Conservation (phyloP, 257 asterid species). For the Nemophila menziesii region DNA sequence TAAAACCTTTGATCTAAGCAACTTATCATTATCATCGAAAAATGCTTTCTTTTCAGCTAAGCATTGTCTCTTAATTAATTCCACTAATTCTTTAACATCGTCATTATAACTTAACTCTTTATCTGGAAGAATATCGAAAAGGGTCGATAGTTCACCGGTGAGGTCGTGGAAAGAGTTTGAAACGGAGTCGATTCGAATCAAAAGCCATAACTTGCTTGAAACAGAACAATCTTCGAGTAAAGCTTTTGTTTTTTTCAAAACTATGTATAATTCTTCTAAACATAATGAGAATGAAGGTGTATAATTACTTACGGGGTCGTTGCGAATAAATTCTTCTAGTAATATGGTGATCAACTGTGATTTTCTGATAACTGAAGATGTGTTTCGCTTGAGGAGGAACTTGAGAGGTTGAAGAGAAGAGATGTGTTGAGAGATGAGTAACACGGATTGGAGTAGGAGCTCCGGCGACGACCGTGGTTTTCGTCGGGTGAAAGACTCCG, state of each 20-base stretch:
- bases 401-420: slow-evolving; percentile 36
- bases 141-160: slow-evolving; percentile 51
- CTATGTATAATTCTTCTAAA: slow-evolving; percentile 66
- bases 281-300: slow-evolving; percentile 67
- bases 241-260: slow-evolving; percentile 48
- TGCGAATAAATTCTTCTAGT: slow-evolving; percentile 50
- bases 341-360: slow-evolving; percentile 45
- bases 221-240: slow-evolving; percentile 44
- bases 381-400: slow-evolving; percentile 31
- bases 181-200: slow-evolving; percentile 43
- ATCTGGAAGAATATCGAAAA: slow-evolving; percentile 62
- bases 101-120: slow-evolving; percentile 43
- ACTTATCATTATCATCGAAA: slow-evolving; percentile 27
- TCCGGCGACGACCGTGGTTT: slow-evolving; percentile 58
- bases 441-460: slow-evolving; percentile 47
- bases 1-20: slow-evolving; percentile 39
- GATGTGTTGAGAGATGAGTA: slow-evolving; percentile 47
- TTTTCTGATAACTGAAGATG: slow-evolving; percentile 47
- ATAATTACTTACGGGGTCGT: slow-evolving; percentile 16
- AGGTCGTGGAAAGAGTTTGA: slow-evolving; percentile 46
- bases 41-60: slow-evolving; percentile 21
- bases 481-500: slow-evolving; percentile 48
- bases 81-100: slow-evolving; percentile 54
- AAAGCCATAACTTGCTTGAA: slow-evolving; percentile 70
- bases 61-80: slow-evolving; percentile 60